Evolutionary conservation across 176 grass and related monocot species (phyloP).

Genomic region (Rhynchospora pubera): DNA sequence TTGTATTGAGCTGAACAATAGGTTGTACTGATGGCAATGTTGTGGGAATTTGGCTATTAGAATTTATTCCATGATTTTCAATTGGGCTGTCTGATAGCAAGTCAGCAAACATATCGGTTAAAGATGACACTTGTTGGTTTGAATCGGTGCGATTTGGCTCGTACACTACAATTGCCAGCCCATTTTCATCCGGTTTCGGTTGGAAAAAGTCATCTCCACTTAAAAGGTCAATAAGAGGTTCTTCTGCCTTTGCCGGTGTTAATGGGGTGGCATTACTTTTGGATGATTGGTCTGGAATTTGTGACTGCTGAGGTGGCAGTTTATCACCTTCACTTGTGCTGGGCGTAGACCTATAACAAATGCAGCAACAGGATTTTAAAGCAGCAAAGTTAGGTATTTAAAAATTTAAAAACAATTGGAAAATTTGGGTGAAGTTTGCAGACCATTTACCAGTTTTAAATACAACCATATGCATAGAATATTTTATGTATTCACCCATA

Average conservation of each 20-base stretch:
- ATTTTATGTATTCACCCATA: not conserved
- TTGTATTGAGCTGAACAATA: not conserved
- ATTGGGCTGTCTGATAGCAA: not conserved
- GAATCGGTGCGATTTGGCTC: conserved; percentile 17
- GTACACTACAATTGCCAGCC: conserved; percentile 38
- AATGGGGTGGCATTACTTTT: conserved; percentile 27
- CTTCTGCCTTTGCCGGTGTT: conserved; percentile 11
- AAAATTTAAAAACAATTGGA: not conserved
- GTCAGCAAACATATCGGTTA: conserved; percentile 61
- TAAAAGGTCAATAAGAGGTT: conserved; percentile 64
- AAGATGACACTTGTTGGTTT: conserved; percentile 41
- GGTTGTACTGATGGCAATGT: conserved; percentile 22
- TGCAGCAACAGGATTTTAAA: not conserved
- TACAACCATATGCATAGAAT: not conserved
- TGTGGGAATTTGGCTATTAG: conserved; percentile 20
- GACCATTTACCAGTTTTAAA: not conserved
- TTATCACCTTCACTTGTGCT: conserved; percentile 37
- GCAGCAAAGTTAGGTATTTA: not conserved
- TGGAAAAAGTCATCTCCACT: conserved; percentile 62
- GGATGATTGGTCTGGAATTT: conserved; percentile 31
- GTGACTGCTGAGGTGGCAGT: conserved; percentile 37
- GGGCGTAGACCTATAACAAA: conserved; percentile 21
- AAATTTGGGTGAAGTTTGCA: not conserved
- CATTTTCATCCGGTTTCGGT: conserved; percentile 42
- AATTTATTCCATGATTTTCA: conserved; percentile 7